These are phyloP conservation scores for Colletotrichum destructivum DNA, from an alignment of 2,329 filamentous ascomycete species.

Conservation along the genomic window DNA sequence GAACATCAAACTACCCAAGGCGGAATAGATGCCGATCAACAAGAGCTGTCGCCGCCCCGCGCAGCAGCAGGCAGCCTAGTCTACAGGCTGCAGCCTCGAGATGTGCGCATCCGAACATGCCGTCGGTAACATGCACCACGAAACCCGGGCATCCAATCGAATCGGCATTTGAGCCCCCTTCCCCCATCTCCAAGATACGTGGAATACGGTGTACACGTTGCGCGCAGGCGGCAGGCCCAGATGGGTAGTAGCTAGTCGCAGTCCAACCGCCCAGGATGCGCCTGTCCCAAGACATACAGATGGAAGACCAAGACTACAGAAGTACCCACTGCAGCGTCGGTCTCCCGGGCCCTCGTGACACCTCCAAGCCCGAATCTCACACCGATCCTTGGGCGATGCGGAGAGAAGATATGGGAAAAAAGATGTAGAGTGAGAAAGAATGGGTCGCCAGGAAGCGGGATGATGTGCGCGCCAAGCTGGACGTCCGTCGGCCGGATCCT, in stretches of 20 bases:
- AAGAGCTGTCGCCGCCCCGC: conserved; percentile 19
- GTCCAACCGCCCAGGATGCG: background rate
- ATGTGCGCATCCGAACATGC: background rate
- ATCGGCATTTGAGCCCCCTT: no score
- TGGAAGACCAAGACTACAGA: background rate
- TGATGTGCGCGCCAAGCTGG: background rate
- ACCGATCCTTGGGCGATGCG: conserved; percentile 5
- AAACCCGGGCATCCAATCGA: background rate
- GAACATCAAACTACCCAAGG: conserved; percentile 11
- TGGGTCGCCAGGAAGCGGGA: conserved; percentile 5
- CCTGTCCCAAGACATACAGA: background rate
- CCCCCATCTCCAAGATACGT: background rate
- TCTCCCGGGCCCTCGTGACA: conserved; percentile 20
- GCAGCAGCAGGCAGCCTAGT: background rate
- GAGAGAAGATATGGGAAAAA: background rate
- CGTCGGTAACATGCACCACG: background rate
- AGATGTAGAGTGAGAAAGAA: background rate
- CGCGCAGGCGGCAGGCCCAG: background rate
- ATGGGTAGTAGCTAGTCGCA: background rate
- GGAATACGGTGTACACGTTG: background rate
- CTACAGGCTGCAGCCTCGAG: conserved; percentile 14
- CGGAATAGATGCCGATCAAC: conserved; percentile 35
- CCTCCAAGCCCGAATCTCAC: conserved; percentile 16
- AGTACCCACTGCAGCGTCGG: background rate
- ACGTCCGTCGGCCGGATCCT: conserved; percentile 25